Conservation (phyloP, 2,329 filamentous ascomycete species). For the Cytospora piceicola region DNA sequence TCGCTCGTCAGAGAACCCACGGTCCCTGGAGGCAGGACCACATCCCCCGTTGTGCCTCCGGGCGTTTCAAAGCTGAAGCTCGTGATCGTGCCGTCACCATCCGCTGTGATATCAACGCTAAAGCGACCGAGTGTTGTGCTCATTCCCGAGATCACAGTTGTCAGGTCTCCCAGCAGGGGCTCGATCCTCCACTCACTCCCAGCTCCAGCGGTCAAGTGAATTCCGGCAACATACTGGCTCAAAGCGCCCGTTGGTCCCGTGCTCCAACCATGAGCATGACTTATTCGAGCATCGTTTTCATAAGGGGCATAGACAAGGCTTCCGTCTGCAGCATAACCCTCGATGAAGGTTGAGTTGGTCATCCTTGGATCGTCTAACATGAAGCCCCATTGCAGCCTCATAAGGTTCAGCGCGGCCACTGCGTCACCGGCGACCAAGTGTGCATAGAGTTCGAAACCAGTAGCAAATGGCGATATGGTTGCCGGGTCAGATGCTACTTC, state of each 20-base stretch:
- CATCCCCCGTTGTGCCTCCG: conserved; percentile 25
- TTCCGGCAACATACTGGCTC: conserved; percentile 48
- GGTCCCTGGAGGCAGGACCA: conserved; percentile 25
- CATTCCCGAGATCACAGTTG: conserved; percentile 25
- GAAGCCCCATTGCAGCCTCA: conserved; percentile 47
- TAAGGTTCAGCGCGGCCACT: conserved; percentile 37
- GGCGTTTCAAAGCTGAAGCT: conserved; percentile 27
- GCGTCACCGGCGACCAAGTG: conserved; percentile 37
- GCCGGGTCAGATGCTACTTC: conserved; percentile 38
- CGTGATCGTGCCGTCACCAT: conserved; percentile 26
- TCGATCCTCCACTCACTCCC: conserved; percentile 44
- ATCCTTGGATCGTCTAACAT: conserved; percentile 58
- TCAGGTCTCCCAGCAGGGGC: conserved; percentile 46
- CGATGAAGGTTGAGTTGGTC: conserved; percentile 57
- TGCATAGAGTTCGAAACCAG: conserved; percentile 41
- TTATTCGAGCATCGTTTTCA: conserved; percentile 43
- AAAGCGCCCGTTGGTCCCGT: conserved; percentile 42
- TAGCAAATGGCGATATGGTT: conserved; percentile 44
- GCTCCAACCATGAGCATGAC: conserved; percentile 45
- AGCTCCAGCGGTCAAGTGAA: conserved; percentile 43
- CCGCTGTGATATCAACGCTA: conserved; percentile 21
- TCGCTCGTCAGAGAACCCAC: conserved; percentile 20
- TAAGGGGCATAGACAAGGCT: conserved; percentile 54
- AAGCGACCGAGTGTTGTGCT: conserved; percentile 25
- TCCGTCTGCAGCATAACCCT: conserved; percentile 52